Base-by-base conservation (phyloP, 2,329 filamentous ascomycete genomes). In the Phialophora macrospora region DNA sequence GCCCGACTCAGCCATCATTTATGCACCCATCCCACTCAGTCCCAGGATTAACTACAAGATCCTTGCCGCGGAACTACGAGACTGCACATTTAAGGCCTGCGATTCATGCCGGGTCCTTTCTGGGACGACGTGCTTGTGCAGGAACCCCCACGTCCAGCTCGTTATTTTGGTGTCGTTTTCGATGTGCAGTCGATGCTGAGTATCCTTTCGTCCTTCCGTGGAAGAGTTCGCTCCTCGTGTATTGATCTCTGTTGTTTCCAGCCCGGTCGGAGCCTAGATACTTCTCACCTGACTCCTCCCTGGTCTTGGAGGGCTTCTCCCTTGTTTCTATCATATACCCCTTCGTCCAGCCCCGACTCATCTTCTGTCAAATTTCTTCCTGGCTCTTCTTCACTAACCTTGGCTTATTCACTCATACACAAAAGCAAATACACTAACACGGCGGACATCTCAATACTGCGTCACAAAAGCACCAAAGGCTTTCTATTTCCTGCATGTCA, bases 401-500 rank as follows among this genome's bases (percentile, higher is more conserved):
- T 52, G 8, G 26, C 48, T 14, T 52, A 11, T 26, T 24, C 22
- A 52, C 20, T 52, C 11, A 12, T 14, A 24, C 26, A 24, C 48
- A 20, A 14, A 26, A 51, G 8, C 32, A 52, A 28, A 8, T 26
- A 52, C n/a, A 55, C 28, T 55, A 30, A n/a, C 52, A 32, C 12
- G 28, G 52, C 28, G 52, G 52, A 17, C 30, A 11, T 32, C 52
- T 55, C 11, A 34, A 34, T 20, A 55, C 28, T 30, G 26, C 52
- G 30, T 12, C 9, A 55, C 28, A 30, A 55, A 52, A 34, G 52
- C 52, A 55, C 28, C 52, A 34, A 55, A 55, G 20, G 26, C 28
- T 28, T 30, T 55, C 52, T 11, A 30, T 55, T 20, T 11, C 52
- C 17, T 55, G 57, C 34, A 61, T 60, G 58, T 61, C 20, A 24